Base-by-base conservation (phyloP, 768 basidiomycete genomes). In the Pulveroboletus frians region DNA sequence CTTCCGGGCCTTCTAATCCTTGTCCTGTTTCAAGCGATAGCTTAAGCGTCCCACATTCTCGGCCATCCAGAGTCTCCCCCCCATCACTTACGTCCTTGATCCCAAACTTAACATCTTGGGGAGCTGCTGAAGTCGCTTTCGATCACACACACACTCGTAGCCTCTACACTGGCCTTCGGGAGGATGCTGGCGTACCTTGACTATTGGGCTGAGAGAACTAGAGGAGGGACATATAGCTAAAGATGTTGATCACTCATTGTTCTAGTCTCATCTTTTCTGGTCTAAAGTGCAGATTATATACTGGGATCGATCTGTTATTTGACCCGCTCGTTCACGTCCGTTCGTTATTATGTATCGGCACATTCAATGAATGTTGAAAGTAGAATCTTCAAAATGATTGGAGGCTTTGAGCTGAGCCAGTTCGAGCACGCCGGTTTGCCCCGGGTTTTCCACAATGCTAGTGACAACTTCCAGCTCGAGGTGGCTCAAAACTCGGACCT, bases 21-120 rank as follows among this genome's bases (percentile, higher is more conserved):
- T 46, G 40, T 34, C 36, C 46, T 40, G 17, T 43, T 37, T 38
- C 48, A 2, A 35, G 34, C 39, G 57, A 49, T 23, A 42, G 17
- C 15, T 30, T 29, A 27, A 57, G 47, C 49, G 36, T 52, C 3
- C 52, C 56, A 13, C 47, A 50, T 30, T 50, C 60, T 15, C 65
- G 61, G 29, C 59, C 47, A 13, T 56, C 51, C 9, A 65, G 61
- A 21, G 53, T 54, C 43, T 32, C 55, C 15, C 50, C 61, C 41
- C 62, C 65, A 13, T 47, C 53, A 14, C 50, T 61, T 32, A 55
- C 56, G 2, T 59, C 57, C 30, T 53, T 72, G 4, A 60, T 73
- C 37, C 71, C 69, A 7, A 59, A 52, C 46, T 47, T 73, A 38
- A 64, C 66, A 4, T 65, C 71, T 17, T 71, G 72, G 73, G 56